Evolutionary conservation across 2,329 filamentous ascomycete genomes (phyloP), one percentile per base, ranked within the genome.

Genomic region (Alternaria sp.): DNA sequence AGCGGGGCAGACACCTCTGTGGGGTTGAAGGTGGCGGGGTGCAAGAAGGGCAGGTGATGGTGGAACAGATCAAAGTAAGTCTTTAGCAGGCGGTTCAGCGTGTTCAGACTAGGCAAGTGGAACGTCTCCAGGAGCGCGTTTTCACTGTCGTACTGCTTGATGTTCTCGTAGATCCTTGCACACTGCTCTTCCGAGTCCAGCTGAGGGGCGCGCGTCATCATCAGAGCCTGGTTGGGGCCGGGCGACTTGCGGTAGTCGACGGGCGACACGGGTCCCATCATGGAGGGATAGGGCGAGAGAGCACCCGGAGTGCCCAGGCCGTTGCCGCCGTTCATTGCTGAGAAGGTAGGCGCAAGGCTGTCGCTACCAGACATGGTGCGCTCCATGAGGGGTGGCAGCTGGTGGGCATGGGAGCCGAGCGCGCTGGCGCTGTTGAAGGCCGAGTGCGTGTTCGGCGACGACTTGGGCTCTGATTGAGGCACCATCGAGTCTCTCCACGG

Each of bases 61-160:
- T 99, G 95, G 80, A 98, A 99, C 71, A 97, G 83, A 75, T 91
- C 93, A 79, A 98, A 99, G 83, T 98, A 99, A 1, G 94, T 97
- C 60, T 93, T 91, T 62, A 99, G 82, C 78, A 97, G 97, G 63
- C 93, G 88, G 80, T 99, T 98, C 76, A 98, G 81, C 2, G 91
- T 90, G 34, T 88, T 85, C 34, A 93, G 84, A 66, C 85, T 89
- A 5, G 95, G 95, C 44, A 98, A 85, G 65, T 92, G 90, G 84
- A 98, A 97, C 57, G 91, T 93, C 56, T 96, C 92, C 14, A 93
- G 88, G 56, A 97, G 88, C 44, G 90, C 88, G 72, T 89, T 88
- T 72, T 97, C 91, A 66, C 84, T 88, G 76, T 98, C 94, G 66
- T 88, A 88, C 67, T 83, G 85, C 71, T 90, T 89, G 73, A 97